These are phyloP conservation scores for Pythium scleroteichum DNA, from an alignment of 352 stramenopile genomes.

Conservation along the genomic window DNA sequence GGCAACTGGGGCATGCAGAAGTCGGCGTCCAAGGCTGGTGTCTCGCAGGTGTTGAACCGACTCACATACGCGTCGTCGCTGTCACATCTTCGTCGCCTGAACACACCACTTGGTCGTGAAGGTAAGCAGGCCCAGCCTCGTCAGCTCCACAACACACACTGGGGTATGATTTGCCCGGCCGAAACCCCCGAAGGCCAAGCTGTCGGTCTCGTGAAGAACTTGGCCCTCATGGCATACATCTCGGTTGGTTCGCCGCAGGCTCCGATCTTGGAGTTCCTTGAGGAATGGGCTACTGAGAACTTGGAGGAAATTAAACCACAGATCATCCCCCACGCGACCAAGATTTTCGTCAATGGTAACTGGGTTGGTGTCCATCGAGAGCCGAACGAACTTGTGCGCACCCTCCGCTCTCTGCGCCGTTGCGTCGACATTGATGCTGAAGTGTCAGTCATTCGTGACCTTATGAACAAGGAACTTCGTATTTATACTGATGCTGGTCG, in stretches of 20 bases:
- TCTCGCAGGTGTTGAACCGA: constrained; percentile 99
- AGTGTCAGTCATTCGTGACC: constrained; percentile 98
- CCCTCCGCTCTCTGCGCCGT: constrained; percentile 92
- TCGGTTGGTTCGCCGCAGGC: constrained; percentile 92
- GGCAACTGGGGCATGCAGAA: constrained; percentile 99
- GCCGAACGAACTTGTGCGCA: constrained; percentile 95
- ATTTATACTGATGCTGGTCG: constrained; percentile 99
- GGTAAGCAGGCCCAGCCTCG: constrained; percentile 99
- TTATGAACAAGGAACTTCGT: constrained; percentile 97
- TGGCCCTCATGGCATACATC: constrained; percentile 99
- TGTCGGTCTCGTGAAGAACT: constrained; percentile 97
- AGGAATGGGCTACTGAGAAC: constrained; percentile 99
- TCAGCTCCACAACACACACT: constrained; percentile 99
- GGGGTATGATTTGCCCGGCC: constrained; percentile 99
- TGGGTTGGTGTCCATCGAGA: constrained; percentile 99
- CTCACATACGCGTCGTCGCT: constrained; percentile 99
- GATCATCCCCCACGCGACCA: constrained; percentile 97
- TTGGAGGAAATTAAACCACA: constrained; percentile 97
- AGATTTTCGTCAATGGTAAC: constrained; percentile 99
- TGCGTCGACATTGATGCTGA: constrained; percentile 98
- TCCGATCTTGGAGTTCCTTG: constrained; percentile 97
- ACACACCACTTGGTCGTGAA: constrained; percentile 98
- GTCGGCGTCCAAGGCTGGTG: constrained; percentile 95
- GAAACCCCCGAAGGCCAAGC: constrained; percentile 97
- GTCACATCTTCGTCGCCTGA: constrained; percentile 98